Evolutionary conservation across 2,329 filamentous ascomycete genomes (phyloP).

Genomic region (Keithomyces neogunnii): DNA sequence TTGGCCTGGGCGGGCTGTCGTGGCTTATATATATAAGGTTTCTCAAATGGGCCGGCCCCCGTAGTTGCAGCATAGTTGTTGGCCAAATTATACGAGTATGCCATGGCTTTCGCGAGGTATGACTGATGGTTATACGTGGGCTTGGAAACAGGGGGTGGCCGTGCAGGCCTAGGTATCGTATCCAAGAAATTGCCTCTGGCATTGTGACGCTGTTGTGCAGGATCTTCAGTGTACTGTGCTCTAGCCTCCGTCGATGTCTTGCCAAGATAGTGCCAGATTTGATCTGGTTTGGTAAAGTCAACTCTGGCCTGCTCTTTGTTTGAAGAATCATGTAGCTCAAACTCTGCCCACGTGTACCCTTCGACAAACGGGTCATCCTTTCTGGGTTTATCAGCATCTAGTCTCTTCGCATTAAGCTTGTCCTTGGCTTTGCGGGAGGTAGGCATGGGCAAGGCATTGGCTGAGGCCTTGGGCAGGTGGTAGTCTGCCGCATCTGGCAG

Average conservation of each 20-base stretch:
- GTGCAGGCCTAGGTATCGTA: conserved; percentile 49
- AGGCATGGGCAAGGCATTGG: conserved; percentile 64
- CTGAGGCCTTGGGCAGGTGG: conserved; percentile 64
- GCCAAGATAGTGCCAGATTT: conserved; percentile 84
- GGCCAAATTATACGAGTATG: conserved; percentile 7
- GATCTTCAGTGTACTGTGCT: conserved; percentile 83
- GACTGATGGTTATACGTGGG: conserved; percentile 11
- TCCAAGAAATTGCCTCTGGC: conserved; percentile 65
- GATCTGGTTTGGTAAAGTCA: conserved; percentile 62
- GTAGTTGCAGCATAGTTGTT: conserved; percentile 1
- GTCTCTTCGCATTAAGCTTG: conserved; percentile 58
- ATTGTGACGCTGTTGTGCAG: conserved; percentile 49
- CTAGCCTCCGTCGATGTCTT: conserved; percentile 81
- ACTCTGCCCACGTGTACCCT: conserved; percentile 70
- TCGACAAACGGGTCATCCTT: conserved; percentile 60
- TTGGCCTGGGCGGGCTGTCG: conserved; percentile 24
- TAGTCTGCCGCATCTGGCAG: conserved; percentile 64
- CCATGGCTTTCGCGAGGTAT: conserved; percentile 9
- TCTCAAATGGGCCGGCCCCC: conserved; percentile 25
- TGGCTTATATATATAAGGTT: conserved; percentile 47
- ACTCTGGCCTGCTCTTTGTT: conserved; percentile 60
- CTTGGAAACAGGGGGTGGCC: conserved; percentile 22
- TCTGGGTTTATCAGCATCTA: conserved; percentile 52
- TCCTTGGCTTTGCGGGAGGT: conserved; percentile 53
- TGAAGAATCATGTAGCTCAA: conserved; percentile 51